A percentile compares a stretch with the other conserved stretches of the same genome.
These are phyloP conservation scores for Sporopachydermia quercuum DNA, from an alignment of 805 yeast genomes.

Conservation along the genomic window DNA sequence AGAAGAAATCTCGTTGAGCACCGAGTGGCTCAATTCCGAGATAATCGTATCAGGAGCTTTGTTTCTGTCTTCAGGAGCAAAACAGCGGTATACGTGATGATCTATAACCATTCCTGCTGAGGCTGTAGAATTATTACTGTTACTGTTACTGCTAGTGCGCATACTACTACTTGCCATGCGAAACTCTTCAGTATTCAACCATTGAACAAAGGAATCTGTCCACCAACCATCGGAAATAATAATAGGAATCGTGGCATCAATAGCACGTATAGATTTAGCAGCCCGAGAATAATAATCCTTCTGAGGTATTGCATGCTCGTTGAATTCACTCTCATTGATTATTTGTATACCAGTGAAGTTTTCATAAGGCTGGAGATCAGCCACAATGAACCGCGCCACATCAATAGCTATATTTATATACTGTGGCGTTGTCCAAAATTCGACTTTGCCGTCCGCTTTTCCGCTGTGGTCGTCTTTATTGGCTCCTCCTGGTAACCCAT, in stretches of 20 bases:
- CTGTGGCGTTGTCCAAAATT: constrained; percentile 41
- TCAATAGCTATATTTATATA: constrained; percentile 31
- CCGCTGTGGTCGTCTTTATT: constrained; percentile 82
- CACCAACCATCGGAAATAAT: constrained; percentile 92
- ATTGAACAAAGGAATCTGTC: constrained; percentile 61
- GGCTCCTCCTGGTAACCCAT: constrained; percentile 89
- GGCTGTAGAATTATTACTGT: no score
- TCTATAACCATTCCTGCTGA: constrained; percentile 78
- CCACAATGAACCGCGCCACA: constrained; percentile 43
- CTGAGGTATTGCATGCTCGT: constrained; percentile 46
- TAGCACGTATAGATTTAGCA: constrained; percentile 37
- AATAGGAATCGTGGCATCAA: constrained; percentile 47
- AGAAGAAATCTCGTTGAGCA: constrained; percentile 28
- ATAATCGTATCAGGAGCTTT: constrained; percentile 39
- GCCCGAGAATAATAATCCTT: constrained; percentile 54
- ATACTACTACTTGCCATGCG: no score
- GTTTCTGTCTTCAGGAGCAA: constrained; percentile 54
- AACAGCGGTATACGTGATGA: constrained; percentile 76
- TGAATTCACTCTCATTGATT: constrained; percentile 65
- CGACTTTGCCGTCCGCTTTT: constrained; percentile 38
- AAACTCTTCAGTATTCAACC: constrained; percentile 33
- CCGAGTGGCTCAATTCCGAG: no score
- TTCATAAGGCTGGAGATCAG: constrained; percentile 39
- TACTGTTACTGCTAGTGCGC: no score
- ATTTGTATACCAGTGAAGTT: constrained; percentile 75